These are phyloP conservation scores for Sporothrix globosa DNA, from an alignment of 2,329 filamentous ascomycete species.

Conservation along the genomic window DNA sequence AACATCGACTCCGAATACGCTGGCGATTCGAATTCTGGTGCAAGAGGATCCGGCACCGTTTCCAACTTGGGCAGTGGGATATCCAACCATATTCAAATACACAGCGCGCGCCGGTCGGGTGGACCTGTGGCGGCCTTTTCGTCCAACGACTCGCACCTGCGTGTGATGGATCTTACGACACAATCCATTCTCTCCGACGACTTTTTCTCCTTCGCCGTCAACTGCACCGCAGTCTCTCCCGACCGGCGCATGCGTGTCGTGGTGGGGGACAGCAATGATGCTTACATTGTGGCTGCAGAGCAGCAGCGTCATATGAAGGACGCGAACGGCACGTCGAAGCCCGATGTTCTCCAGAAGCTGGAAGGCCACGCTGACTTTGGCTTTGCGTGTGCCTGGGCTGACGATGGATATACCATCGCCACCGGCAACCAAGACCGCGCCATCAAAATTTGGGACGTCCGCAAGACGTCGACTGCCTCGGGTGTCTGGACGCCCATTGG, in stretches of 20 bases:
- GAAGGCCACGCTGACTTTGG: constrained; percentile 69
- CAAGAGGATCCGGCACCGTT: constrained; percentile 51
- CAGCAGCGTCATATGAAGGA: constrained; percentile 49
- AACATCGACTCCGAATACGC: constrained; percentile 46
- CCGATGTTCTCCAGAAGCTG: constrained; percentile 58
- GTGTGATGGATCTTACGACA: constrained; percentile 61
- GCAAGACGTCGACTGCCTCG: constrained; percentile 63
- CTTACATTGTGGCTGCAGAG: constrained; percentile 70
- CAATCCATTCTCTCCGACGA: constrained; percentile 60
- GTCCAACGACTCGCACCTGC: constrained; percentile 64
- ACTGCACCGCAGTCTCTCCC: constrained; percentile 73
- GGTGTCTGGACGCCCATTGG: constrained; percentile 54
- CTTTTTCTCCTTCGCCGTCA: constrained; percentile 65
- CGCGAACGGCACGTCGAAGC: constrained; percentile 24
- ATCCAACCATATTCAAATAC: constrained; percentile 66
- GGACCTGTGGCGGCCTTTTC: constrained; percentile 62
- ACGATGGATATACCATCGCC: constrained; percentile 74
- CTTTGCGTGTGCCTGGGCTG: constrained; percentile 79
- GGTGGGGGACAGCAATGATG: constrained; percentile 69
- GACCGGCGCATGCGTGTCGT: constrained; percentile 71
- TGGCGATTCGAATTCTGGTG: constrained; percentile 41
- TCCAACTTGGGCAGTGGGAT: constrained; percentile 61
- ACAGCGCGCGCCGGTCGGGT: constrained; percentile 56
- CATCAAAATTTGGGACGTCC: constrained; percentile 75
- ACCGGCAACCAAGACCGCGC: constrained; percentile 76